Evolutionary conservation across 2,329 filamentous ascomycete genomes (phyloP), one percentile per base, ranked within the genome.

Genomic region (Pestalotiopsis sp.): DNA sequence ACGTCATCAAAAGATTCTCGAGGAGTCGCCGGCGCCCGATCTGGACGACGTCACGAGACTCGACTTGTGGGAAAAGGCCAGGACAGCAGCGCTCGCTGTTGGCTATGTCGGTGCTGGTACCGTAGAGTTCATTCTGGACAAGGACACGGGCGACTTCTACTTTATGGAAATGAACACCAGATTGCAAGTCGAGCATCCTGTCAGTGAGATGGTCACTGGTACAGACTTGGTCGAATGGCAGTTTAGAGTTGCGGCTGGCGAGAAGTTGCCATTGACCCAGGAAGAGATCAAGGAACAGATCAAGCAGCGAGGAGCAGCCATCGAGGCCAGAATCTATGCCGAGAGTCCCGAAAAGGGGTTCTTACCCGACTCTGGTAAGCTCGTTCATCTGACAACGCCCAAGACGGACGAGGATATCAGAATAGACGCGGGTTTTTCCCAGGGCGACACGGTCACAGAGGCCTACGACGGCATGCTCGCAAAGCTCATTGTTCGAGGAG

Each of bases 401-500:
- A 79, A 83, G 63, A 83, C 87, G 5, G 87, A 89, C 49, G 86
- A 91, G 0, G 92, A 94, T 71, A 88, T 98, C 39, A 91, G 96
- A 56, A 94, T 99, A 72, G 96, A 99, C 76, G 94, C 95, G 60
- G 96, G 96, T 1, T 98, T 98, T 78, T 89, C 95, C 36, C 87
- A 94, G 73, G 96, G 96, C 31, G 95, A 97, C 78, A 93, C 94
- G 71, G 93, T 99, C 2, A 97, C 95, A 0, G 93, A 95, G 69
- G 93, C 96, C 67, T 99, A 99, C 80, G 96, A 99, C 75, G 96
- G 96, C 36, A 99, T 99, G 96, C 97, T 99, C 73, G 93, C 96
- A 59, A 99, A 99, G 82, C 88, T 99, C 66, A 99, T 99, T 74
- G 94, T 98, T 5, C 89, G 93, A 68, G 96, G 93, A 0, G 87